Conservation (phyloP, 495 filamentous ascomycete species). For the Hyphodiscus hymeniophilus region DNA sequence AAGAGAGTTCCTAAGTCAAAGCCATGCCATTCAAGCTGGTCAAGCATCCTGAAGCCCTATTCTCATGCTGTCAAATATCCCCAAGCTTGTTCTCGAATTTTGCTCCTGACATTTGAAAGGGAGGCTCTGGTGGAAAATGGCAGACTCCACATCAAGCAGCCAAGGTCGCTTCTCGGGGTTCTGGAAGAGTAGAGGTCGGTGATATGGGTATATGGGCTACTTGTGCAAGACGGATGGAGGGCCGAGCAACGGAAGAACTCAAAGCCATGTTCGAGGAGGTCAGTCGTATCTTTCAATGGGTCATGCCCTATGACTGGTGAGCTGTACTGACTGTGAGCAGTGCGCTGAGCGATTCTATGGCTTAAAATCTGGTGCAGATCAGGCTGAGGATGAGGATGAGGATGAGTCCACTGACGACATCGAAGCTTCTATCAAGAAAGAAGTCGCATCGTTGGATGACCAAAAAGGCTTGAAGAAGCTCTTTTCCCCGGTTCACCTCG, state of each 20-base stretch:
- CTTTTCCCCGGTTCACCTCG: constrained; percentile 60
- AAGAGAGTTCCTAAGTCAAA: too few relatives aligned
- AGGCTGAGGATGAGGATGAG: constrained; percentile 29
- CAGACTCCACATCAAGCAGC: constrained; percentile 43
- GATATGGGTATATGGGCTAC: constrained; percentile 86
- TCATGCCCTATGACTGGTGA: not conserved
- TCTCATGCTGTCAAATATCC: too few relatives aligned
- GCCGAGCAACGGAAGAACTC: constrained; percentile 66
- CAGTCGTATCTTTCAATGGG: not conserved
- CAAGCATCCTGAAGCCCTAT: too few relatives aligned
- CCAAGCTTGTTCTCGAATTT: too few relatives aligned
- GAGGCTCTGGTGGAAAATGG: constrained; percentile 45
- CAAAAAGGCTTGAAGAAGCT: constrained; percentile 36
- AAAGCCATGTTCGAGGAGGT: constrained; percentile 52
- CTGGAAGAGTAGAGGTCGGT: constrained; percentile 54
- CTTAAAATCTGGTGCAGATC: constrained; percentile 23
- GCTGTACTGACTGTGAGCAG: constrained; percentile 28
- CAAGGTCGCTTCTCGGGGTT: constrained; percentile 26
- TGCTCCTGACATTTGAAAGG: constrained; percentile 28
- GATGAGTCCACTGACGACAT: constrained; percentile 53
- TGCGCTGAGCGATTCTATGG: constrained; percentile 53
- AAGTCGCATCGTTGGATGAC: constrained; percentile 54
- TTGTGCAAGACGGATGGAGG: constrained; percentile 73
- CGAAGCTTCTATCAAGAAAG: constrained; percentile 72
- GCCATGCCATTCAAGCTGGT: too few relatives aligned